Evolutionary conservation across 2,329 filamentous ascomycete genomes (phyloP).

Genomic region (Coniochaeta prunicola): DNA sequence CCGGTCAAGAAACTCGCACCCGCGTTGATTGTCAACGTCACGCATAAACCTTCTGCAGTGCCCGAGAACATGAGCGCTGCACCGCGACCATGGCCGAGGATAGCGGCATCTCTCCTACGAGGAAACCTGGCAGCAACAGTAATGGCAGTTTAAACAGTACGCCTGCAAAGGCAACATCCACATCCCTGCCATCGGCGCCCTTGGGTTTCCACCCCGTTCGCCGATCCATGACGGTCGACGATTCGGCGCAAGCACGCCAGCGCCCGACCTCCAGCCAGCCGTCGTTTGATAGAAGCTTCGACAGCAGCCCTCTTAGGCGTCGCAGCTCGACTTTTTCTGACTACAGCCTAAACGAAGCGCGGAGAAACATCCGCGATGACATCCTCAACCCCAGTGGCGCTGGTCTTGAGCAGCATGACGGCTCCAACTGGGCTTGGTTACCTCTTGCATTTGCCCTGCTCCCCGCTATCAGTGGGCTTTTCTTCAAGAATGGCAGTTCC

Average conservation of each 20-base stretch:
- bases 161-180: neutral
- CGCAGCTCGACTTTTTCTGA: slow-evolving; percentile 76
- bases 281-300: slow-evolving; percentile 14
- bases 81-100: neutral
- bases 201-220: slow-evolving; percentile 6
- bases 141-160: neutral
- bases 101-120: slow-evolving; percentile 1
- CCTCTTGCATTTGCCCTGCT: slow-evolving; percentile 78
- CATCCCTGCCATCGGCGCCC: slow-evolving; percentile 10
- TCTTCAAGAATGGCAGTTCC: slow-evolving; percentile 78
- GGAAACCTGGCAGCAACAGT: neutral
- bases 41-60: neutral
- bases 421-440: slow-evolving; percentile 69
- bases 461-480: slow-evolving; percentile 74
- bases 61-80: neutral
- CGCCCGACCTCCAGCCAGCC: slow-evolving; percentile 4
- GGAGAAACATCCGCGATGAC: slow-evolving; percentile 57
- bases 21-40: neutral
- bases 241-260: slow-evolving; percentile 3
- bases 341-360: slow-evolving; percentile 61
- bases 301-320: slow-evolving; percentile 37
- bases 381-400: slow-evolving; percentile 49
- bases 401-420: slow-evolving; percentile 37
- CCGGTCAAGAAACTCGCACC: neutral
- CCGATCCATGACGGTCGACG: slow-evolving; percentile 9